Base-by-base conservation (phyloP, 2,329 filamentous ascomycete genomes). In the Phoma sp. region DNA sequence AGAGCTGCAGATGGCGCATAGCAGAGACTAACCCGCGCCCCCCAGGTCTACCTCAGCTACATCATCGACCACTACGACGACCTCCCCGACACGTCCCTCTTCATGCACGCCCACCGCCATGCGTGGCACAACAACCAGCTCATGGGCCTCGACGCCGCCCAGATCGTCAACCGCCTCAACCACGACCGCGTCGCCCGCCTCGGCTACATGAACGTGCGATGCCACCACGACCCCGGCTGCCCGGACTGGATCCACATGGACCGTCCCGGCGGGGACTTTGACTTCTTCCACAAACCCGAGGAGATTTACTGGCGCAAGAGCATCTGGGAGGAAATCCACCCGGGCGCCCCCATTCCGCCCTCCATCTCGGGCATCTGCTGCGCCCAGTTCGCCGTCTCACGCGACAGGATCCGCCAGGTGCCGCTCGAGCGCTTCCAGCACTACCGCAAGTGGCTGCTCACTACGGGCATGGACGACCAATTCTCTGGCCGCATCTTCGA, bases 71-170 rank as follows among this genome's bases (percentile, higher is more conserved):
- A 85, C 67, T 88, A 88, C 70, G 75, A 86, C 38, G 72, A 80
- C 12, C 78, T 88, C 2, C 79, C 84, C 2, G 85, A 88, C 61
- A 79, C 85, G 19, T 76, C 81, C 38, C 79, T 86, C 44, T 88
- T 88, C 72, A 82, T 85, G 75, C 85, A 88, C 70, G 79, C 82
- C 27, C 74, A 76, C 53, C 79, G 78, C 60, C 74, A 70, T 39
- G 80, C 82, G 31, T 87, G 84, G 85, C 85, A 88, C 70, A 86
- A 87, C 63, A 82, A 85, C 59, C 77, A 80, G 40, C 69, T 85
- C 10, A 74, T 84, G 41, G 76, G 77, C 50, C 78, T 77, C 43
- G 82, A 83, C 59, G 78, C 82, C 21, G 77, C 72, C 8, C 77
- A 79, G 63, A 83, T 81, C 66, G 74, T 87, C 36, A 73, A 77